A percentile compares a stretch with the other conserved stretches of the same genome.
Evolutionary conservation across 1,284 basidiomycete genomes (phyloP).

Genomic region (Cutaneotrichosporon spelunceum): DNA sequence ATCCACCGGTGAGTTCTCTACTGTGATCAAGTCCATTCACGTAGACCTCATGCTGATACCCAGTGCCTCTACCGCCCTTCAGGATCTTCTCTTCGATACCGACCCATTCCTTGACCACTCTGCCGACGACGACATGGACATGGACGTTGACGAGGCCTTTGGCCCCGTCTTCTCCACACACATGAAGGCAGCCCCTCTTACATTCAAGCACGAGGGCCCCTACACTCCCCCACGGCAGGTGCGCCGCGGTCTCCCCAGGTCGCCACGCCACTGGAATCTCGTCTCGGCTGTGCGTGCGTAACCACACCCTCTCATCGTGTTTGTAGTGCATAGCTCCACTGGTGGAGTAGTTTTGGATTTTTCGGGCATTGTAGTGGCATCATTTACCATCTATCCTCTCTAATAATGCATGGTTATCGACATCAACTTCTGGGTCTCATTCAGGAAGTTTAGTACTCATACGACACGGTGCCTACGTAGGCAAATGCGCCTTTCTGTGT

Average conservation of each 20-base stretch:
- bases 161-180: not conserved
- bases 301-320: not conserved
- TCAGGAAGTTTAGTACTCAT: not conserved
- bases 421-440: not conserved
- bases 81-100: not conserved
- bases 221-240: constrained; percentile 7
- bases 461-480: not conserved
- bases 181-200: not conserved
- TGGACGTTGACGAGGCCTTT: constrained; percentile 4
- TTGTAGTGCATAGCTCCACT: not conserved
- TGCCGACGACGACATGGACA: not conserved
- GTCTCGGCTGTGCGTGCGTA: not conserved
- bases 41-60: not conserved
- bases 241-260: constrained; percentile 3
- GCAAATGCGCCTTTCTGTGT: too few relatives aligned
- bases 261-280: constrained; percentile 9
- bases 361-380: not conserved
- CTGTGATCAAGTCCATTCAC: not conserved
- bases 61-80: constrained; percentile 4
- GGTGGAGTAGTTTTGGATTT: not conserved
- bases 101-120: not conserved
- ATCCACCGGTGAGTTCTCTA: constrained; percentile 2
- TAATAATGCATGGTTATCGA: not conserved
- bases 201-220: not conserved
- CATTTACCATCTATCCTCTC: not conserved